Conservation (phyloP, 2,329 filamentous ascomycete genomes). For the Sporothrix globosa region DNA sequence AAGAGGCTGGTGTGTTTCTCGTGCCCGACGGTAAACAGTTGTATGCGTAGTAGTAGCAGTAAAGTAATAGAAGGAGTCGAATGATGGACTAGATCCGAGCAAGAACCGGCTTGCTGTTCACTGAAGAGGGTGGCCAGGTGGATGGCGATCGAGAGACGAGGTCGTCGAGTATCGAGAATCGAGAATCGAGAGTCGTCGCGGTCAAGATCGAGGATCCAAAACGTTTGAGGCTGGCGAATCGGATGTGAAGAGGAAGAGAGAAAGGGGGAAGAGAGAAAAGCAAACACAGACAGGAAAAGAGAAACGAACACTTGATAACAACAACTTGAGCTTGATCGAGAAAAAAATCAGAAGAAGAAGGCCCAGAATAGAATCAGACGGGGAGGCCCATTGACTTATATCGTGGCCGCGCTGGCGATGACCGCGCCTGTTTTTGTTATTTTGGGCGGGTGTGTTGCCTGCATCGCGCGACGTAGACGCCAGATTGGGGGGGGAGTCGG, state of each 20-base stretch:
- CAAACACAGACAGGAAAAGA: constrained; percentile 16
- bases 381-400: constrained; percentile 59
- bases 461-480: constrained; percentile 25
- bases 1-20: constrained; percentile 14
- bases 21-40: constrained; percentile 13
- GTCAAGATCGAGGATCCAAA: constrained; percentile 1
- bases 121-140: constrained; percentile 40
- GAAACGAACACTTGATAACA: constrained; percentile 32
- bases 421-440: constrained; percentile 39
- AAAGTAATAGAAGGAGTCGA: constrained; percentile 38
- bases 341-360: constrained; percentile 39
- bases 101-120: constrained; percentile 64
- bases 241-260: constrained; percentile 1
- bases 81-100: constrained; percentile 59
- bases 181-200: not conserved
- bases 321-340: constrained; percentile 46
- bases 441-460: constrained; percentile 22
- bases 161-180: not conserved
- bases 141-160: not conserved
- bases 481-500: constrained; percentile 28
- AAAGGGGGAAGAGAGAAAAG: constrained; percentile 13
- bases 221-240: constrained; percentile 17
- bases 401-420: constrained; percentile 52
- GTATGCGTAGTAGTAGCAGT: constrained; percentile 36
- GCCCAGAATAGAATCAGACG: constrained; percentile 15